These are phyloP conservation scores for Botrytis cinerea DNA, from an alignment of 2,329 filamentous ascomycete genomes.

Conservation along the genomic window DNA sequence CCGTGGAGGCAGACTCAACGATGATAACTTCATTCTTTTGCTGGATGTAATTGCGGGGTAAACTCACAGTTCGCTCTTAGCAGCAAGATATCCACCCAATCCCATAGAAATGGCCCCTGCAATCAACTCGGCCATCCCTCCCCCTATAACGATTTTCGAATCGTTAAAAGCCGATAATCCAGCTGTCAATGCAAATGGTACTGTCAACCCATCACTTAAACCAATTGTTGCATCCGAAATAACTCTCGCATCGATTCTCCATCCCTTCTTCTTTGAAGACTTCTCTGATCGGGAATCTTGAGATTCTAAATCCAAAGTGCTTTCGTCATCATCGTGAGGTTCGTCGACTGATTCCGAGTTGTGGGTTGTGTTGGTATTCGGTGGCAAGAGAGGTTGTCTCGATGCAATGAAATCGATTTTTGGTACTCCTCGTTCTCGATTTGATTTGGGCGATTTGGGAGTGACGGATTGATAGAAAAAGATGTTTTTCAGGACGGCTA, in stretches of 20 bases:
- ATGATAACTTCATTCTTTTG: background rate
- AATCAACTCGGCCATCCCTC: conserved; percentile 61
- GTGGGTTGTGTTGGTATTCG: background rate
- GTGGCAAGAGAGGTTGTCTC: conserved; percentile 30
- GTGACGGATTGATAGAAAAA: conserved; percentile 35
- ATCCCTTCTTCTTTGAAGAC: conserved; percentile 34
- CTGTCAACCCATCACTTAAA: conserved; percentile 62
- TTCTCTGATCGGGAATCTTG: conserved; percentile 30
- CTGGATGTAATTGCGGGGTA: background rate
- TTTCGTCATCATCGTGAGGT: conserved; percentile 4
- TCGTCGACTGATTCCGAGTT: conserved; percentile 5
- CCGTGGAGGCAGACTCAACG: background rate
- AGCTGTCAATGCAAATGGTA: conserved; percentile 64
- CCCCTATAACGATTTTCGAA: conserved; percentile 57
- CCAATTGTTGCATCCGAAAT: conserved; percentile 60
- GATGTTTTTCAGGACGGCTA: conserved; percentile 40
- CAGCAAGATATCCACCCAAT: conserved; percentile 60
- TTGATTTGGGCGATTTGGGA: conserved; percentile 20
- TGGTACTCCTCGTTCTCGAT: conserved; percentile 3
- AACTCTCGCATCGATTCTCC: conserved; percentile 41
- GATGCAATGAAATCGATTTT: conserved; percentile 28
- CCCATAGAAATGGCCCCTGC: conserved; percentile 65
- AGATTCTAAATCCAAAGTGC: conserved; percentile 36
- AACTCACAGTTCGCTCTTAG: conserved; percentile 48
- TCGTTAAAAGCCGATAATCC: conserved; percentile 53